Evolutionary conservation across 495 filamentous ascomycete genomes (phyloP).

Genomic region (Rhypophila decipiens): DNA sequence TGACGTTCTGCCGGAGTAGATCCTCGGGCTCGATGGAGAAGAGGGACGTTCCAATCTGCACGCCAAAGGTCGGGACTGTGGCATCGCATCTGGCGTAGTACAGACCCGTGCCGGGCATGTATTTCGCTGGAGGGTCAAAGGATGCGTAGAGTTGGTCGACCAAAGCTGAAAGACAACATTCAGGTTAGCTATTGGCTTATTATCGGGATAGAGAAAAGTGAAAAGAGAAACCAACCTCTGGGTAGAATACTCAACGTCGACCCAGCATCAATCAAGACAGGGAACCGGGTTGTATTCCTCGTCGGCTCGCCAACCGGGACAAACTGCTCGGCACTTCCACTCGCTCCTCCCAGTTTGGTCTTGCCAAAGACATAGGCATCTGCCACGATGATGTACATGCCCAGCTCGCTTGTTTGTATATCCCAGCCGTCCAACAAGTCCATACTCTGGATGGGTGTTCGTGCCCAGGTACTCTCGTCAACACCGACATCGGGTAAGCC

Average conservation of each 20-base stretch:
- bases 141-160: constrained; percentile 40
- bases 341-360: background rate
- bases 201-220: background rate
- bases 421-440: constrained; percentile 14
- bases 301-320: background rate
- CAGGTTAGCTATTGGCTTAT: background rate
- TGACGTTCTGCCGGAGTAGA: constrained; percentile 39
- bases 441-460: constrained; percentile 24
- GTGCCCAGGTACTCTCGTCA: constrained; percentile 22
- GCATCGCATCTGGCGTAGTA: constrained; percentile 52
- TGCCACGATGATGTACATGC: constrained; percentile 26
- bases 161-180: constrained; percentile 16
- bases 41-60: constrained; percentile 42
- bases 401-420: constrained; percentile 19
- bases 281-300: constrained; percentile 24
- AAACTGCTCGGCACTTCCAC: background rate
- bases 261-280: constrained; percentile 36
- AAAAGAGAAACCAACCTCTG: constrained; percentile 8
- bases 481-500: constrained; percentile 34
- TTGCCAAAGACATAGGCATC: constrained; percentile 20
- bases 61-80: constrained; percentile 45
- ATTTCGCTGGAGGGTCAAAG: constrained; percentile 48
- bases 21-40: constrained; percentile 51
- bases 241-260: constrained; percentile 33
- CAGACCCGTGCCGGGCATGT: constrained; percentile 27